Base-by-base conservation (phyloP, 2,329 filamentous ascomycete genomes). In the Neonectria ditissima region DNA sequence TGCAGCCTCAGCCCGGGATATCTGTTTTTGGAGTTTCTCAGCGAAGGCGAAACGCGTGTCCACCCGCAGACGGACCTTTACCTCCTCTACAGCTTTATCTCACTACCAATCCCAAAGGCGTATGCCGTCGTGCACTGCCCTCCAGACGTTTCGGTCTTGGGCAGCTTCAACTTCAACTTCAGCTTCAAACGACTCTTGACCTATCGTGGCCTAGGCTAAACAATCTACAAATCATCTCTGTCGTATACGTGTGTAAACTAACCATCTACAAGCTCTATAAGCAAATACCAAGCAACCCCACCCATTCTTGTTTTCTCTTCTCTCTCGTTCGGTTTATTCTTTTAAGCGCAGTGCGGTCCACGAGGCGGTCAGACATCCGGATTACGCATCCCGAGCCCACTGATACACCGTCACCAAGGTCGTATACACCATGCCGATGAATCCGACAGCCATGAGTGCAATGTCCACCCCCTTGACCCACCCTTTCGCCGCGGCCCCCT, bases 351-450 rank as follows among this genome's bases (percentile, higher is more conserved):
- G n/a, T 32, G 39, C 24, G 24, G 24, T 26, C 4, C 20, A 50
- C 22, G 28, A 26, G 43, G 43, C 43, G 50, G 55, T 45, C 48
- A n/a, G 24, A 16, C 7, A 44, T 45, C 28, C 16, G 20, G 18
- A 59, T 66, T 32, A 71, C 43, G 48, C 65, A 28, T 66, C 66
- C 47, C 73, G 65, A 59, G 78, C 68, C 79, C 79, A 80, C 64
- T 80, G 77, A 39, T 69, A 71, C 9, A 77, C 71, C 4, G 90
- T 92, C 50, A 93, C 85, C 14, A 80, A 74, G 0, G 90, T 92
- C 0, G 91, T 92, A 73, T 91, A 93, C 0, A 90, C 80, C 90
- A 93, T 93, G 13, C 89, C 89, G 9, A 88, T 79, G 13, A 85
- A 56, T 0, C 91, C 91, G 18, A 92, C 69, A 1, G 82, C 75